Evolutionary conservation across 164 flowering plant species (phyloP).

Genomic region (Magnolia sinica): DNA sequence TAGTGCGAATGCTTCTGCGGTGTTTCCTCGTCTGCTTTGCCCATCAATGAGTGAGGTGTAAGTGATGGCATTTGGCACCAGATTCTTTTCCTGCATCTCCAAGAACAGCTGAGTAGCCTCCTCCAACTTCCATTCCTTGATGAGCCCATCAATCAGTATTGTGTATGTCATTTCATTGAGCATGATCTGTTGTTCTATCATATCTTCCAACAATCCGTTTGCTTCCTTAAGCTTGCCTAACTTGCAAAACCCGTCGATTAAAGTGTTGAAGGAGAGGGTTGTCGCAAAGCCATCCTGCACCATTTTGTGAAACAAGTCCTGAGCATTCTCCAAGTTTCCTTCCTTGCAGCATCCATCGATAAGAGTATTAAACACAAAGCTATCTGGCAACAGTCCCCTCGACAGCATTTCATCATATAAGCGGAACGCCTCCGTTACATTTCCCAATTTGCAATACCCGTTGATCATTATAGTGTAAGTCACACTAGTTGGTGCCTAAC

Average conservation of each 20-base stretch:
- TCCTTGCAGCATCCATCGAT: slow-evolving; percentile 62
- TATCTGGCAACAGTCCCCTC: slow-evolving; percentile 43
- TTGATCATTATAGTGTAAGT: slow-evolving; percentile 63
- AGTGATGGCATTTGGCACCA: too few species aligned
- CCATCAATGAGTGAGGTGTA: too few species aligned
- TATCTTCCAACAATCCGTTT: slow-evolving; percentile 31
- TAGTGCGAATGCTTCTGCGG: too few species aligned
- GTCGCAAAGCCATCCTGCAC: slow-evolving; percentile 47
- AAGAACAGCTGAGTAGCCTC: too few species aligned
- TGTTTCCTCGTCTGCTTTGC: too few species aligned
- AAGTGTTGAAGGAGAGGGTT: slow-evolving; percentile 42
- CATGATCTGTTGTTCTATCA: slow-evolving; percentile 42
- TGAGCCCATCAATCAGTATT: too few species aligned
- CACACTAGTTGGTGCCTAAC: slow-evolving; percentile 43
- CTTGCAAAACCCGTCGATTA: slow-evolving; percentile 64
- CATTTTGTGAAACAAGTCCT: slow-evolving; percentile 49
- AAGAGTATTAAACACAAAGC: slow-evolving; percentile 52
- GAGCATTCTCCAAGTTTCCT: slow-evolving; percentile 54
- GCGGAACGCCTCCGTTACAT: slow-evolving; percentile 49
- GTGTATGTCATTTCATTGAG: too few species aligned
- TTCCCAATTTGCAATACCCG: slow-evolving; percentile 62
- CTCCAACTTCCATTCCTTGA: too few species aligned
- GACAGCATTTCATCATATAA: slow-evolving; percentile 53
- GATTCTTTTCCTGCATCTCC: too few species aligned
- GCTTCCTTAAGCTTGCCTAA: slow-evolving; percentile 43